Conservation (phyloP, 2,329 filamentous ascomycete genomes). For the Ustulina deusta region DNA sequence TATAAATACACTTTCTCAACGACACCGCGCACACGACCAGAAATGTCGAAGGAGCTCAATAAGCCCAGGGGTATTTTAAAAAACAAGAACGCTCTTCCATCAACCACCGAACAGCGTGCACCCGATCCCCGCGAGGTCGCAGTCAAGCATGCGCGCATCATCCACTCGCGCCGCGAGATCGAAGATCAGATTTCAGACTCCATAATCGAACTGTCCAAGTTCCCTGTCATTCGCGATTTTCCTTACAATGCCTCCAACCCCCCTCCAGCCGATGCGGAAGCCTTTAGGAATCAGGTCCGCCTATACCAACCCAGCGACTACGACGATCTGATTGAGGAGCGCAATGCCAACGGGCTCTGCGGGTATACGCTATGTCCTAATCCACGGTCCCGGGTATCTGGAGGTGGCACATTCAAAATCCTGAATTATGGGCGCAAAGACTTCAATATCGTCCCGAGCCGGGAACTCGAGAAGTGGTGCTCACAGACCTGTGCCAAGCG, state of each 20-base stretch:
- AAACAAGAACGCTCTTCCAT: conserved; percentile 62
- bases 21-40: conserved; percentile 4
- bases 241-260: conserved; percentile 53
- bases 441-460: conserved; percentile 75
- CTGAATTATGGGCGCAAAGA: conserved; percentile 64
- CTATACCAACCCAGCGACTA: conserved; percentile 90
- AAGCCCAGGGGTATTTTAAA: conserved; percentile 71
- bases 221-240: conserved; percentile 56
- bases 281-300: conserved; percentile 74
- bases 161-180: conserved; percentile 84
- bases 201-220: conserved; percentile 77
- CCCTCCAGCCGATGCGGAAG: conserved; percentile 68
- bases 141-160: conserved; percentile 82
- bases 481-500: conserved; percentile 80
- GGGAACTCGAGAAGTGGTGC: conserved; percentile 88
- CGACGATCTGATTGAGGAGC: conserved; percentile 87
- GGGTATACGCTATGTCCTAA: conserved; percentile 84
- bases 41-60: conserved; percentile 37
- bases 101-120: conserved; percentile 52
- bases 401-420: conserved; percentile 76
- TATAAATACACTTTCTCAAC: background rate
- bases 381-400: conserved; percentile 67
- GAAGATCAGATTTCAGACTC: conserved; percentile 79
- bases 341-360: conserved; percentile 84
- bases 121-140: conserved; percentile 72